These are phyloP conservation scores for Cyclanthera cordifolia DNA, from an alignment of 306 rosid species.

Conservation along the genomic window DNA sequence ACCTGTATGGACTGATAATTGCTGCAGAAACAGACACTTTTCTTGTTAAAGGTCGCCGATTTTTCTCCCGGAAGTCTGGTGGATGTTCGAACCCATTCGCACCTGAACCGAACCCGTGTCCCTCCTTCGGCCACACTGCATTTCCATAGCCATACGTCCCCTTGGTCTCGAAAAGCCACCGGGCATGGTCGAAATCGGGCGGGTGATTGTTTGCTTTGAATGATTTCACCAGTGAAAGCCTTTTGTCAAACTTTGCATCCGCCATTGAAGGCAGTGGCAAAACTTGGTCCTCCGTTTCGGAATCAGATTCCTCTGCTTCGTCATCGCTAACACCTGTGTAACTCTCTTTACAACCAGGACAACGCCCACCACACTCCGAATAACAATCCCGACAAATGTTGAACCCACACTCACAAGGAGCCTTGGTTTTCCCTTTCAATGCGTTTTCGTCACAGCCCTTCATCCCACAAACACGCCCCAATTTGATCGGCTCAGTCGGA, in stretches of 20 bases:
- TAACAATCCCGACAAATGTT: conserved; percentile 64
- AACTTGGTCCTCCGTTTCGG: conserved; percentile 62
- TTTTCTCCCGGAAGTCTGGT: conserved; percentile 50
- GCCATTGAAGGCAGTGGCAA: conserved; percentile 68
- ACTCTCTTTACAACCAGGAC: conserved; percentile 73
- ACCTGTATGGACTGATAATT: conserved; percentile 79
- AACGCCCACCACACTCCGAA: conserved; percentile 50
- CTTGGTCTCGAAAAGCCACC: conserved; percentile 77
- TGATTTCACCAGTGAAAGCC: conserved; percentile 65
- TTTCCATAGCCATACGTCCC: conserved; percentile 88
- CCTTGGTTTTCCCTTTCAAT: conserved; percentile 15
- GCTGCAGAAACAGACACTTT: conserved; percentile 67
- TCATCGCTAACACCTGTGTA: conserved; percentile 33
- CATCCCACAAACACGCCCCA: conserved; percentile 45
- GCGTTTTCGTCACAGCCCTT: conserved; percentile 64
- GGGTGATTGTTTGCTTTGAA: conserved; percentile 65
- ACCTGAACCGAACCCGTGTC: conserved; percentile 39
- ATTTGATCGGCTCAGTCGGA: conserved; percentile 15
- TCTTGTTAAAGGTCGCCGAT: conserved; percentile 55
- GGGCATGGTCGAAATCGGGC: conserved; percentile 59
- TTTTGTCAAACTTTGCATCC: conserved; percentile 54
- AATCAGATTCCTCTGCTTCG: conserved; percentile 23
- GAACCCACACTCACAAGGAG: conserved; percentile 64
- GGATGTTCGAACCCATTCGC: conserved; percentile 56
- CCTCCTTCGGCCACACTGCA: conserved; percentile 85